These are phyloP conservation scores for Aspergillus saccharolyticus DNA, from an alignment of 495 filamentous ascomycete species.

Conservation along the genomic window DNA sequence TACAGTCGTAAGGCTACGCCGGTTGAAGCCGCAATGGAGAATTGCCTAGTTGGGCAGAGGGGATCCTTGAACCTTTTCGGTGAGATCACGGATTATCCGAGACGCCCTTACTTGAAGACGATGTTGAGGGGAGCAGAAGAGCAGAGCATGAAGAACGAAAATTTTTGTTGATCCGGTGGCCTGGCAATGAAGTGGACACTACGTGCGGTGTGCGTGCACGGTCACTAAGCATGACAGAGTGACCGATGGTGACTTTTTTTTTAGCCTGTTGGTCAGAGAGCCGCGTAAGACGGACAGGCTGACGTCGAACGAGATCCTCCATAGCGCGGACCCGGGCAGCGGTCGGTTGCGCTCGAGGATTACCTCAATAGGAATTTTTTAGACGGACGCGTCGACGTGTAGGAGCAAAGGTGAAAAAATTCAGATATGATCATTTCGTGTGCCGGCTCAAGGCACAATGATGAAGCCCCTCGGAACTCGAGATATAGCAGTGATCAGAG, in stretches of 20 bases:
- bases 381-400: background rate
- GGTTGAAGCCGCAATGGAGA: background rate
- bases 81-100: background rate
- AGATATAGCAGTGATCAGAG: background rate
- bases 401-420: background rate
- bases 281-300: conserved; percentile 24
- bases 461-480: conserved; percentile 8
- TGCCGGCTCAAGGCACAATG: conserved; percentile 4
- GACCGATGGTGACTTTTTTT: conserved; percentile 12
- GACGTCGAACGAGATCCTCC: conserved; percentile 14
- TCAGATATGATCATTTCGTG: background rate
- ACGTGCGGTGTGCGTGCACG: conserved; percentile 10
- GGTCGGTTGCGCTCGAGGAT: background rate
- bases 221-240: conserved; percentile 14
- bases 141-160: background rate
- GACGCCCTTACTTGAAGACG: background rate
- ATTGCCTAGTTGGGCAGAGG: background rate
- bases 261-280: conserved; percentile 21
- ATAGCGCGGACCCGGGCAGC: conserved; percentile 1
- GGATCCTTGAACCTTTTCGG: background rate
- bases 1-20: background rate
- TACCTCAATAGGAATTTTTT: background rate
- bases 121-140: background rate
- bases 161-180: background rate
- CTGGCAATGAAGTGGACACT: background rate